phyloP scores from a whole-genome alignment of 768 basidiomycete genomes.

The Saitozyma podzolica region DNA sequence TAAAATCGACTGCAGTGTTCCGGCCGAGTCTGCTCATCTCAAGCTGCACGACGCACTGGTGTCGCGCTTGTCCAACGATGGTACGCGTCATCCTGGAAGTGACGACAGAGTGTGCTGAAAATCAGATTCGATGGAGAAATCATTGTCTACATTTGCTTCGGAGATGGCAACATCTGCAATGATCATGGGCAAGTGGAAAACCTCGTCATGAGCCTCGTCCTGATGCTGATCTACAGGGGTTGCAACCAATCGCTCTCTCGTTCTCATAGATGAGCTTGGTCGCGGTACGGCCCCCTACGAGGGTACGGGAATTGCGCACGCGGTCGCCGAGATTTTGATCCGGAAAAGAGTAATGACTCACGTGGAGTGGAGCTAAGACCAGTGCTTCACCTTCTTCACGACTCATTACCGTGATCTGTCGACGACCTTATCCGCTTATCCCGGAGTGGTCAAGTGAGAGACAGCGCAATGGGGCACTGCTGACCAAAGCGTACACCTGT shows the following conservation, averaged over 20 bases:
- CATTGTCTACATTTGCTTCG: slow-evolving; percentile 87
- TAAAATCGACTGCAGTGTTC: slow-evolving; percentile 58
- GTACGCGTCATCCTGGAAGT: slow-evolving; percentile 20
- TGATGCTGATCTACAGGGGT: slow-evolving; percentile 59
- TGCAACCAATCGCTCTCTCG: slow-evolving; percentile 63
- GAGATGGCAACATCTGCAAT: slow-evolving; percentile 92
- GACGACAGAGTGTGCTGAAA: not conserved
- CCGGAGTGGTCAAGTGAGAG: slow-evolving; percentile 75
- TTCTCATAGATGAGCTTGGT: slow-evolving; percentile 76
- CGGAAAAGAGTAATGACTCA: slow-evolving; percentile 61
- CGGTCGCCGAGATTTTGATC: slow-evolving; percentile 59
- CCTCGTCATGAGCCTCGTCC: not conserved
- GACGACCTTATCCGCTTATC: slow-evolving; percentile 70
- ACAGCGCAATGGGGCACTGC: not conserved
- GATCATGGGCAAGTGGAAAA: slow-evolving; percentile 66
- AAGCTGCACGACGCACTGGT: slow-evolving; percentile 82
- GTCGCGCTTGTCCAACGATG: slow-evolving; percentile 84
- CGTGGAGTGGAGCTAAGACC: not conserved
- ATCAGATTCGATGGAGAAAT: slow-evolving; percentile 83
- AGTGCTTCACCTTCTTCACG: slow-evolving; percentile 88
- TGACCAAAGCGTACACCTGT: slow-evolving; percentile 70
- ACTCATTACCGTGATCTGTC: slow-evolving; percentile 88
- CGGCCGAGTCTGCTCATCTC: slow-evolving; percentile 90
- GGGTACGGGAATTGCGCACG: slow-evolving; percentile 60
- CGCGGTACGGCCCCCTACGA: slow-evolving; percentile 74